These are phyloP conservation scores for Cryptococcus hybrid DNA, from an alignment of 1,284 basidiomycete species.

Conservation along the genomic window DNA sequence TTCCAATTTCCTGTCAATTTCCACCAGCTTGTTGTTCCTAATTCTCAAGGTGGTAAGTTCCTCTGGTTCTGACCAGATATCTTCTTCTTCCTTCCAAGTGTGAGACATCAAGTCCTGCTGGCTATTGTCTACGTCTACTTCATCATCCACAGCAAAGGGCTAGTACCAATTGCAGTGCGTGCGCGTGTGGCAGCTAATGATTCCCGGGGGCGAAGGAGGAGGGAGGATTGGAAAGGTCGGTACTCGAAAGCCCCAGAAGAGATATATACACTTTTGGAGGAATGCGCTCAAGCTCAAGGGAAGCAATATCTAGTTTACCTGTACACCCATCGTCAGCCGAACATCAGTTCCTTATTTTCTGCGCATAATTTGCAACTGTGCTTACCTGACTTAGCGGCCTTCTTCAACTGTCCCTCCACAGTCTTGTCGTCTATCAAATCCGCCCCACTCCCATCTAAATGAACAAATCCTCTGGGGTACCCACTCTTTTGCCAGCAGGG, in stretches of 20 bases:
- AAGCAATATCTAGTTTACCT: slow-evolving; percentile 45
- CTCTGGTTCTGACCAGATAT: slow-evolving; percentile 39
- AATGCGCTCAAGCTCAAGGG: slow-evolving; percentile 30
- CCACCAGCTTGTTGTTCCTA: slow-evolving; percentile 30
- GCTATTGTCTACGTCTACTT: neutral
- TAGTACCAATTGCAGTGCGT: slow-evolving; percentile 9
- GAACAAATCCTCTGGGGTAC: slow-evolving; percentile 3
- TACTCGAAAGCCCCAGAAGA: slow-evolving; percentile 34
- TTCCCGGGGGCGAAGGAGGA: neutral
- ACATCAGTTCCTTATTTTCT: neutral
- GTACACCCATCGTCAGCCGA: neutral
- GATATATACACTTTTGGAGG: slow-evolving; percentile 42
- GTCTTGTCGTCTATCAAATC: slow-evolving; percentile 27
- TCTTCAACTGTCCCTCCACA: slow-evolving; percentile 29
- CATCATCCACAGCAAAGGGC: slow-evolving; percentile 4
- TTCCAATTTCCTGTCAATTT: slow-evolving; percentile 40
- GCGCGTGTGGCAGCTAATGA: neutral
- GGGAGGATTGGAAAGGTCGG: slow-evolving; percentile 33
- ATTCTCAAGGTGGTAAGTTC: slow-evolving; percentile 39
- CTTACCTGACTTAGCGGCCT: slow-evolving; percentile 38
- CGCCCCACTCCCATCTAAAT: neutral
- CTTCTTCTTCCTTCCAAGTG: slow-evolving; percentile 14
- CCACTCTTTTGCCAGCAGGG: neutral
- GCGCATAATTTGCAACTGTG: neutral
- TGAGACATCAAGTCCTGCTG: slow-evolving; percentile 19